Evolutionary conservation across 768 basidiomycete species (phyloP), one percentile per base, ranked within the genome.

Genomic region (Termitomyces sp.): DNA sequence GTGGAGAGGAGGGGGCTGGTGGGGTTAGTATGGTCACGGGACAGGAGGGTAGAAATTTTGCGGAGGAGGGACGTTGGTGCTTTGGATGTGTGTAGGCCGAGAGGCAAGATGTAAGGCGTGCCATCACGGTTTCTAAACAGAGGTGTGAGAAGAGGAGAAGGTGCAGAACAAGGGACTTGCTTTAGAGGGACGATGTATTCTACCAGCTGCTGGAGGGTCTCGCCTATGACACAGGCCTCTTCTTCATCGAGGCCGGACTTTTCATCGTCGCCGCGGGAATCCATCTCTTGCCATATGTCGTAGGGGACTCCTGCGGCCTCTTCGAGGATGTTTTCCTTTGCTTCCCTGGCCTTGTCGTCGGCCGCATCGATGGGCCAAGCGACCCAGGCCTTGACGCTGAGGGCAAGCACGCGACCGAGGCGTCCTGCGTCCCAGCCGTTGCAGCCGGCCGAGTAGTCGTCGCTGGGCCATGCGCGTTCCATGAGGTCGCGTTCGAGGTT

Each of bases 251-350:
- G 62, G 1, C 65, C 57, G 0, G 68, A 63, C 36, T 64, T 65
- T 16, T 79, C 79, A 37, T 90, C 87, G 12, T 85, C 85, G 2
- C 58, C 55, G 55, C 81, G 75, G 22, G 81, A 79, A 59, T 90
- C 88, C 48, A 87, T 76, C 61, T 90, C 88, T 62, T 88, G 85
- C 14, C 90, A 77, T 5, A 90, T 78, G 60, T 92, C 90, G 66
- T 84, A 86, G 59, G 88, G 63, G 6, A 87, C 79, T 0, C 85
- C 83, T 1, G 87, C 83, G 5, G 82, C 81, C 68, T 92, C 90
- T 46, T 85, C 81, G 56, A 92, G 64, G 46, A 92, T 77, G 52
- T 74, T 78, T 60, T 86, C 85, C 60, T 74, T 76, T 34, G 75
- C 74, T 41, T 70, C 67, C 37, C 60, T 60, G 56, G 56, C 64